Percentiles rank a stretch among this genome's conserved stretches.
Evolutionary conservation across 768 basidiomycete species (phyloP).

Genomic region (Rhizopogon vinicolor): DNA sequence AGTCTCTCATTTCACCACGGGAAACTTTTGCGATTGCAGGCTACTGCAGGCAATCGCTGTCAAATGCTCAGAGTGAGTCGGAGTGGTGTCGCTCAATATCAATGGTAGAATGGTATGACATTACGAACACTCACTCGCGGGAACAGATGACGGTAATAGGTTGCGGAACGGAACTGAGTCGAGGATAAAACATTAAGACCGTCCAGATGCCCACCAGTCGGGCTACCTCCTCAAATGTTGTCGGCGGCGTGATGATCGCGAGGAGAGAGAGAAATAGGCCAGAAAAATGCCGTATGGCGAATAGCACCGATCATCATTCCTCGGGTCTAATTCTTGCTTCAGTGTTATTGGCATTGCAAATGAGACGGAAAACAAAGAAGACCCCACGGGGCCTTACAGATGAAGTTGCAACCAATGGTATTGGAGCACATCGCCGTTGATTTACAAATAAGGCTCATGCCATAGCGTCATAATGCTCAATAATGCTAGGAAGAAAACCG

Average conservation of each 20-base stretch:
- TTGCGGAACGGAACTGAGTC: background rate
- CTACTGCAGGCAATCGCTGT: background rate
- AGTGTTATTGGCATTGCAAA: background rate
- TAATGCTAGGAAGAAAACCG: background rate
- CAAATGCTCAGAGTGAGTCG: too few species aligned
- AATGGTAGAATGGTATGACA: background rate
- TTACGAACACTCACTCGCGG: background rate
- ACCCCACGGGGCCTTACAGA: background rate
- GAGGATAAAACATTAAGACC: background rate
- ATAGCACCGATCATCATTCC: too few species aligned
- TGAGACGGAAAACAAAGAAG: background rate
- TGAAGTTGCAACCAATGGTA: background rate
- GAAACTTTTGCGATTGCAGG: background rate
- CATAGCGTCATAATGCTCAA: background rate
- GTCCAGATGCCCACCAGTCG: background rate
- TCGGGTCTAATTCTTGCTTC: too few species aligned
- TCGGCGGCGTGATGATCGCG: background rate
- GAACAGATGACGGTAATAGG: background rate
- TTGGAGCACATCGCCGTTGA: background rate
- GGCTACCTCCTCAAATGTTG: background rate
- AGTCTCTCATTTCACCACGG: background rate
- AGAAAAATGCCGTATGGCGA: background rate
- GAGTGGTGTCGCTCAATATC: too few species aligned
- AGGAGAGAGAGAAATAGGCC: background rate
- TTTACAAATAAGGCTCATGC: background rate